phyloP scores from a whole-genome alignment of 139 green algal genomes.

The Ettlia oleoabundans region DNA sequence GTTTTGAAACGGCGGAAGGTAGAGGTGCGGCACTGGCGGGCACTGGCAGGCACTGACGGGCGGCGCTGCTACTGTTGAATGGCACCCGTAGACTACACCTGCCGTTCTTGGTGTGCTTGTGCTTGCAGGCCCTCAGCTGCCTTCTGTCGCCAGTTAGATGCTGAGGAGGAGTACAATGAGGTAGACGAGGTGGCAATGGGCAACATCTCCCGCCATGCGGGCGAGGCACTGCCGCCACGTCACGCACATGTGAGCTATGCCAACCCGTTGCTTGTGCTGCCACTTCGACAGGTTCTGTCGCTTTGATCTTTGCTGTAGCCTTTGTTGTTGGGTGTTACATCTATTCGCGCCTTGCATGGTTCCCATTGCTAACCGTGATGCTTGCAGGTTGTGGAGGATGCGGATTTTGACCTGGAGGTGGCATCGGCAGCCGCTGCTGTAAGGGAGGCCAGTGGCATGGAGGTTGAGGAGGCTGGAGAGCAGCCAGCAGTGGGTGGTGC shows the following conservation, averaged over 20 bases:
- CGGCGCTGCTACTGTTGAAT: neutral
- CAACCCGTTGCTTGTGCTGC: neutral
- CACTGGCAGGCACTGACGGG: too few species aligned
- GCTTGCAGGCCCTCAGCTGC: constrained; percentile 23
- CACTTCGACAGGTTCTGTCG: too few species aligned
- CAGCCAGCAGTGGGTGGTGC: too few species aligned
- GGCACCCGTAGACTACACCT: neutral
- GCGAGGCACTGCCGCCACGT: constrained; percentile 15
- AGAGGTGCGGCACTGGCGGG: too few species aligned
- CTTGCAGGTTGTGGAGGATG: too few species aligned
- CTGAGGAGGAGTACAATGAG: constrained; percentile 46
- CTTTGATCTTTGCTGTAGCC: too few species aligned
- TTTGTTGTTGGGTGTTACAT: too few species aligned
- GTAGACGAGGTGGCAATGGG: constrained; percentile 36
- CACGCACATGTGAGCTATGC: neutral
- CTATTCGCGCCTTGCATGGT: too few species aligned
- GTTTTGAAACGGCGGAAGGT: too few species aligned
- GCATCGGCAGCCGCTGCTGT: neutral
- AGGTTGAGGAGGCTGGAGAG: constrained; percentile 6
- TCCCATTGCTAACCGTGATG: too few species aligned
- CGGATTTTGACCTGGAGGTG: too few species aligned
- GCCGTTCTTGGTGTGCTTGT: neutral
- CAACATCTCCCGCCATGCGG: neutral
- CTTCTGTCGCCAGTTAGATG: constrained; percentile 53
- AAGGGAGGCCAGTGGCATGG: neutral